phyloP scores from a whole-genome alignment of 441 rosid genomes.

The Euphorbia celastroides region DNA sequence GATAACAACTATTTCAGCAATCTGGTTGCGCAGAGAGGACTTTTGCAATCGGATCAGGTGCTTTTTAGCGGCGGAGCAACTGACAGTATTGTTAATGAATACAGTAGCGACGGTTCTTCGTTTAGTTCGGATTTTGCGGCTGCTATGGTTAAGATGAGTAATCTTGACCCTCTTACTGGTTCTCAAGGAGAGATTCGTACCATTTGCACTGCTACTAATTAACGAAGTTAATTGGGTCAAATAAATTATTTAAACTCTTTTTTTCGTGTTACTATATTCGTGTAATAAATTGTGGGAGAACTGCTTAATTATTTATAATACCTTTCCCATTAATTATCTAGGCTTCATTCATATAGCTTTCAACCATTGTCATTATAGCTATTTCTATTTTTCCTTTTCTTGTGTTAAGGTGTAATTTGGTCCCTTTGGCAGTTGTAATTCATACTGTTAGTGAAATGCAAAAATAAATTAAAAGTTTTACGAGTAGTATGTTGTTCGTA shows the following conservation, averaged over 20 bases:
- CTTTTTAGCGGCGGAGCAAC: slow-evolving; percentile 15
- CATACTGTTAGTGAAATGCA: neutral
- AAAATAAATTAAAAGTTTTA: too few relatives aligned
- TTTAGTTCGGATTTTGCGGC: slow-evolving; percentile 15
- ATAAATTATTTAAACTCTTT: neutral
- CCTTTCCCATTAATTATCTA: neutral
- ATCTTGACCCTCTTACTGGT: slow-evolving; percentile 13
- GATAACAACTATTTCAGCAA: slow-evolving; percentile 14
- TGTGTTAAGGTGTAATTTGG: neutral
- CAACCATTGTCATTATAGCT: neutral
- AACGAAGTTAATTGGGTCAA: neutral
- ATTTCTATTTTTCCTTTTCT: neutral
- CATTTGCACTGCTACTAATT: slow-evolving; percentile 6
- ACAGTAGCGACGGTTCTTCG: neutral
- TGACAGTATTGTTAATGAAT: slow-evolving; percentile 10
- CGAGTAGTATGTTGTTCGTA: too few relatives aligned
- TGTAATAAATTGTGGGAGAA: neutral
- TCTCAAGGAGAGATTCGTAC: slow-evolving; percentile 14
- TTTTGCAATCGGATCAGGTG: slow-evolving; percentile 12
- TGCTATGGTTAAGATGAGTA: slow-evolving; percentile 14
- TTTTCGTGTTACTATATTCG: neutral
- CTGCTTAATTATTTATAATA: slow-evolving; percentile 24
- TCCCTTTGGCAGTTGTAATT: neutral
- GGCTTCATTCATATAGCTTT: slow-evolving; percentile 2
- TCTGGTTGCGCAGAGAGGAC: neutral